Conservation (phyloP, 2,329 filamentous ascomycete species). For the Rhinocladiella mackenziei region DNA sequence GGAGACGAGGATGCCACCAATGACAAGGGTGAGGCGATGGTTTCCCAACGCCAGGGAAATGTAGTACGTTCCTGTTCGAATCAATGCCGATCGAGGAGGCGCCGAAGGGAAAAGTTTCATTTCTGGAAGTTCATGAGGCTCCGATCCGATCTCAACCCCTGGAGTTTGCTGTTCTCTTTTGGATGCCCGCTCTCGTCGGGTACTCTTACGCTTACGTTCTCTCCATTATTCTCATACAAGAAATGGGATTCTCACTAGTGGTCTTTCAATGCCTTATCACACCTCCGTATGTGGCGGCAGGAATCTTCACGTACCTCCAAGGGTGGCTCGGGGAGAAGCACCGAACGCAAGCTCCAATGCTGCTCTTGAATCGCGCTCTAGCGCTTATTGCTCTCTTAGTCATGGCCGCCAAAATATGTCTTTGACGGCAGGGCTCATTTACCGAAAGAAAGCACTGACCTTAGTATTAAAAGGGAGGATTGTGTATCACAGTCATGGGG, state of each 20-base stretch:
- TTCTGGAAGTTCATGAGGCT: too few species aligned
- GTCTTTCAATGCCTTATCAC: constrained; percentile 67
- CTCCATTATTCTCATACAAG: too few species aligned
- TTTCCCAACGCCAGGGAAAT: too few species aligned
- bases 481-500: neutral
- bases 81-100: too few species aligned
- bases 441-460: neutral
- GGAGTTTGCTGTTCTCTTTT: too few species aligned
- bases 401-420: neutral
- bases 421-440: neutral
- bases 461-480: constrained; percentile 1
- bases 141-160: too few species aligned
- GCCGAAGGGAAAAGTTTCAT: too few species aligned
- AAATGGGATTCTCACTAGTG: constrained; percentile 62
- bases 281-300: constrained; percentile 62
- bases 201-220: too few species aligned
- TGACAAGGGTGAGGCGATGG: too few species aligned
- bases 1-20: too few species aligned
- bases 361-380: constrained; percentile 34
- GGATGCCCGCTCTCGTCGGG: too few species aligned
- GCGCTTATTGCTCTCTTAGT: neutral
- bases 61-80: too few species aligned
- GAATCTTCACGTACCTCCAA: constrained; percentile 55
- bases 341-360: constrained; percentile 61
- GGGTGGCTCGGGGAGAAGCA: constrained; percentile 66